These are phyloP conservation scores for Leptographium procerum DNA, from an alignment of 2,329 filamentous ascomycete species.

Conservation along the genomic window DNA sequence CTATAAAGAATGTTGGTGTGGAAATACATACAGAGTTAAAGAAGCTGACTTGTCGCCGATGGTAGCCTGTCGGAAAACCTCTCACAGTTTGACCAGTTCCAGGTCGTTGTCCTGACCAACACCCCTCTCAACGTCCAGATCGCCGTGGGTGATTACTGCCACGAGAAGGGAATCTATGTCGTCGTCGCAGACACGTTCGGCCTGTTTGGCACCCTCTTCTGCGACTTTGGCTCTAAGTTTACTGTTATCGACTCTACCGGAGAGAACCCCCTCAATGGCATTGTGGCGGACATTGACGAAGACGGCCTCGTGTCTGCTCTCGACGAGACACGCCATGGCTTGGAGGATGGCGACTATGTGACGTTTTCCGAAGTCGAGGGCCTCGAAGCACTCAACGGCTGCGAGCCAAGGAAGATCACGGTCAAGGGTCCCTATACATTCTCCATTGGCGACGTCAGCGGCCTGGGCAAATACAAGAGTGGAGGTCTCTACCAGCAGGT, in stretches of 20 bases:
- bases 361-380: conserved; percentile 90
- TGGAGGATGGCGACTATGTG: conserved; percentile 94
- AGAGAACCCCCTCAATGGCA: conserved; percentile 77
- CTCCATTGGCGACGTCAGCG: conserved; percentile 86
- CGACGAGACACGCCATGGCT: conserved; percentile 86
- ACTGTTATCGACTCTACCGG: conserved; percentile 82
- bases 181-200: conserved; percentile 84
- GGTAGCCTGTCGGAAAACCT: conserved; percentile 63
- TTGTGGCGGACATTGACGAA: conserved; percentile 80
- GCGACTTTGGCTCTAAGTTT: conserved; percentile 93
- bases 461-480: conserved; percentile 73
- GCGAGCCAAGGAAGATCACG: conserved; percentile 77
- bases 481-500: conserved; percentile 91
- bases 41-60: conserved; percentile 14
- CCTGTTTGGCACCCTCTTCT: conserved; percentile 91
- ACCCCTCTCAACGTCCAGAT: conserved; percentile 72
- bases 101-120: conserved; percentile 84
- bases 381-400: conserved; percentile 77
- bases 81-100: conserved; percentile 76
- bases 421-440: conserved; percentile 97
- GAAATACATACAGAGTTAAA: background rate
- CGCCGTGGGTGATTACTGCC: conserved; percentile 82
- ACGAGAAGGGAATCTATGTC: conserved; percentile 84
- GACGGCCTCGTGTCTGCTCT: conserved; percentile 85
- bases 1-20: background rate